phyloP scores from a whole-genome alignment of 257 asterid species.

The Henckelia pumila region DNA sequence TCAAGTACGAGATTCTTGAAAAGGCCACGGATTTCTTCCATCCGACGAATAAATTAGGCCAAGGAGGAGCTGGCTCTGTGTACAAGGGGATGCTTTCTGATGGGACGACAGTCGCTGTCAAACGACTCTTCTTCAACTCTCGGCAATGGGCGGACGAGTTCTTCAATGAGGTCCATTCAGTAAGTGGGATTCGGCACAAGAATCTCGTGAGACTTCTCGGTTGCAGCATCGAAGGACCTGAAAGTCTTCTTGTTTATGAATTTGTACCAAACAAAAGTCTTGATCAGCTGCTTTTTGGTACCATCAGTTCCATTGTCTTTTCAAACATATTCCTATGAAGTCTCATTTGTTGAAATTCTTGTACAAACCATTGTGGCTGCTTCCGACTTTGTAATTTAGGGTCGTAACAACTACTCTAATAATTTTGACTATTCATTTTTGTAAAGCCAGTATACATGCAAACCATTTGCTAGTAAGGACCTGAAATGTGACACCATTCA shows the following conservation, averaged over 20 bases:
- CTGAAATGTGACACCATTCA: not conserved
- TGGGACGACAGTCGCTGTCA: constrained; percentile 73
- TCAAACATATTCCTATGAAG: not conserved
- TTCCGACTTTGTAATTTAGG: no score
- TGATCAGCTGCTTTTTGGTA: constrained; percentile 32
- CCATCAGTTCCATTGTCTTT: not conserved
- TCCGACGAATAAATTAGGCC: constrained; percentile 59
- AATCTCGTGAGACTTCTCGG: constrained; percentile 91
- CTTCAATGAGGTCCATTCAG: constrained; percentile 79
- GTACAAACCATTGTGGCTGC: no score
- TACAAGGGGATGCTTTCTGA: constrained; percentile 63
- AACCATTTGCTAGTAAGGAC: no score
- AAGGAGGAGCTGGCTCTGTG: constrained; percentile 91
- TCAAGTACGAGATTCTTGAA: constrained; percentile 77
- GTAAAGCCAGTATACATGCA: no score
- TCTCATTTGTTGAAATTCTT: no score
- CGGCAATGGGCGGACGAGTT: constrained; percentile 95
- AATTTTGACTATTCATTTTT: no score
- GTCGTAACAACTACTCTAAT: no score
- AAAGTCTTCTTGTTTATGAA: constrained; percentile 83
- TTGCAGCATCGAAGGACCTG: constrained; percentile 95
- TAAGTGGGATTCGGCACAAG: constrained; percentile 82
- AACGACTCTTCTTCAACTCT: constrained; percentile 73
- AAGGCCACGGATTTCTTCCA: constrained; percentile 82
- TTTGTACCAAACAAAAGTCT: constrained; percentile 72